Evolutionary conservation across 139 green algal genomes (phyloP).

Genomic region (Chlamydomonas urium): DNA sequence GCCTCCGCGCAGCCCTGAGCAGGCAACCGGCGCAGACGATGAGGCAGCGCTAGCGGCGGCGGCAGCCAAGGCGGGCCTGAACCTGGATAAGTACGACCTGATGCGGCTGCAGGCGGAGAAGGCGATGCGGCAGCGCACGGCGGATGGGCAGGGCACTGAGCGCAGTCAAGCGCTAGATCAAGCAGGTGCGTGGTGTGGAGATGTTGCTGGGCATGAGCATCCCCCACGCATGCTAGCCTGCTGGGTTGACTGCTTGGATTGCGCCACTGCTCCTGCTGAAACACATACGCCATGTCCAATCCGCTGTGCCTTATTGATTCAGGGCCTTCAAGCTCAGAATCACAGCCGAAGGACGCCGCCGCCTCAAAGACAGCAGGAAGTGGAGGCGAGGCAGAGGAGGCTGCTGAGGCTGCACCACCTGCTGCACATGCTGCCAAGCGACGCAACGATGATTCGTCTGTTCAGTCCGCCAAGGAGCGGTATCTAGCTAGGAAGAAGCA

Average conservation of each 20-base stretch:
- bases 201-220: too few species aligned
- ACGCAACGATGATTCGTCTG: conserved; percentile 53
- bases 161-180: too few species aligned
- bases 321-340: too few species aligned
- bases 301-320: too few species aligned
- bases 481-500: conserved; percentile 70
- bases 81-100: conserved; percentile 31
- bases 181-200: too few species aligned
- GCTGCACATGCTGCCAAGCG: conserved; percentile 28
- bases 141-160: not conserved
- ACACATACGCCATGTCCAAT: too few species aligned
- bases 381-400: not conserved
- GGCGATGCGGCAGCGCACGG: conserved; percentile 10
- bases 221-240: too few species aligned
- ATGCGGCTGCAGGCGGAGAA: conserved; percentile 32
- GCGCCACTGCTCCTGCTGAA: too few species aligned
- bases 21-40: conserved; percentile 18
- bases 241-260: too few species aligned
- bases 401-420: not conserved
- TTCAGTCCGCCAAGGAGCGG: conserved; percentile 64
- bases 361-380: too few species aligned
- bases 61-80: conserved; percentile 16
- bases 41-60: conserved; percentile 2
- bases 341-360: too few species aligned
- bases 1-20: not conserved